Evolutionary conservation across 2,329 filamentous ascomycete species (phyloP).

Genomic region (Tolypocladium inflatum): DNA sequence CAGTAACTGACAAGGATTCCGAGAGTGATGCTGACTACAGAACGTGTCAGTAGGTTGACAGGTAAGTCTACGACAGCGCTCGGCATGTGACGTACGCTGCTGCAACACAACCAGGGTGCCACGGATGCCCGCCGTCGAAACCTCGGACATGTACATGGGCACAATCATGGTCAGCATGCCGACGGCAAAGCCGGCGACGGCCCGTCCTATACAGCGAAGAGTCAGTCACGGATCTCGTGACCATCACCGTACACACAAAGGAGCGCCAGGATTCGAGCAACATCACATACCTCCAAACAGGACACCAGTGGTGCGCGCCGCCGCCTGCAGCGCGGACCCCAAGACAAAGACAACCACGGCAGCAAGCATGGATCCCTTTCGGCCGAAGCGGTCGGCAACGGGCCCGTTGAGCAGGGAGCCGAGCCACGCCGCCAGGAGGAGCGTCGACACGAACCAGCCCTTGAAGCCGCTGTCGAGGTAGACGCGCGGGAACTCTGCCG

Average conservation of each 20-base stretch:
- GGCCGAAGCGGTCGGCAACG: slow-evolving; percentile 22
- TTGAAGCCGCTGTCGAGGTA: slow-evolving; percentile 35
- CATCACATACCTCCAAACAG: slow-evolving; percentile 23
- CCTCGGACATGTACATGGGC: slow-evolving; percentile 37
- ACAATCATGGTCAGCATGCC: slow-evolving; percentile 29
- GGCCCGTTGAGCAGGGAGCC: slow-evolving; percentile 35
- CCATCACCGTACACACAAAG: accelerated
- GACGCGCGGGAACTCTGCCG: slow-evolving; percentile 18
- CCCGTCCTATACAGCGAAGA: slow-evolving; percentile 14
- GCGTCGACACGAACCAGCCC: slow-evolving; percentile 42
- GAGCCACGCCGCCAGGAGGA: slow-evolving; percentile 37
- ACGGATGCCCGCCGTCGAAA: slow-evolving; percentile 37
- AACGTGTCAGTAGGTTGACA: neutral
- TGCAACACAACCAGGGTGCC: slow-evolving; percentile 37
- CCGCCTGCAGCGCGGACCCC: slow-evolving; percentile 34
- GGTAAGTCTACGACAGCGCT: neutral
- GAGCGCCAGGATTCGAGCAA: neutral
- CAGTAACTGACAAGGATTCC: slow-evolving; percentile 34
- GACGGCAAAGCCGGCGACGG: slow-evolving; percentile 33
- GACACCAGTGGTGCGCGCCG: slow-evolving; percentile 27
- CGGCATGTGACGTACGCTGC: slow-evolving; percentile 11
- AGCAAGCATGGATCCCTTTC: slow-evolving; percentile 24
- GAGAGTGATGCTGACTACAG: slow-evolving; percentile 24
- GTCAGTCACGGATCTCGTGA: neutral
- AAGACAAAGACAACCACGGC: slow-evolving; percentile 27